Evolutionary conservation across 108 stramenopile species (phyloP).

Genomic region (Skeletonema marinoi): DNA sequence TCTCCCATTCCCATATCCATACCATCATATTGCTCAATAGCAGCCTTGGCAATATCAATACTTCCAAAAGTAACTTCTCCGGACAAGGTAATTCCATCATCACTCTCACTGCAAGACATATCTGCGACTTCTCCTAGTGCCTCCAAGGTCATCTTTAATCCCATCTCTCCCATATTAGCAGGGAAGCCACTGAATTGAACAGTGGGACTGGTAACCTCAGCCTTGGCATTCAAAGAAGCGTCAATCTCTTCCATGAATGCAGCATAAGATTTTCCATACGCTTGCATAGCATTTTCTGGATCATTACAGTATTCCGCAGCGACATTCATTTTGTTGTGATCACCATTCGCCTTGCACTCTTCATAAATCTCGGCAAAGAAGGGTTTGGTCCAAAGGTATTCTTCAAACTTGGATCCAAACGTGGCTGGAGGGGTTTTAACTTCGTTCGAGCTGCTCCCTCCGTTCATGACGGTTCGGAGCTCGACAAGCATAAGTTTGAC

Average conservation of each 20-base stretch:
- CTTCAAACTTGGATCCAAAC: conserved; percentile 83
- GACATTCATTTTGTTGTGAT: conserved; percentile 87
- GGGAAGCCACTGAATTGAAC: conserved; percentile 83
- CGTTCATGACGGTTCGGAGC: conserved; percentile 61
- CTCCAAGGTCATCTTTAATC: conserved; percentile 84
- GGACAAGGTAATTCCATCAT: conserved; percentile 66
- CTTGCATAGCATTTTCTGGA: conserved; percentile 55
- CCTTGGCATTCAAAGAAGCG: conserved; percentile 63
- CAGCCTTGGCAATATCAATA: conserved; percentile 81
- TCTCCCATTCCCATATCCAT: conserved; percentile 93
- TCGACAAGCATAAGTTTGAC: conserved; percentile 87
- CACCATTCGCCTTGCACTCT: conserved; percentile 53
- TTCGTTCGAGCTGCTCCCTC: conserved; percentile 20
- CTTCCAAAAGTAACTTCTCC: conserved; percentile 84
- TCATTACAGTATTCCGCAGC: conserved; percentile 76
- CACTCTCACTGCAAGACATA: conserved; percentile 65
- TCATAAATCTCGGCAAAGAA: conserved; percentile 75
- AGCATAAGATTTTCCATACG: conserved; percentile 68
- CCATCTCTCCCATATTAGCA: conserved; percentile 84
- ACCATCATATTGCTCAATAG: conserved; percentile 86
- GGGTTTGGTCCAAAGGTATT: conserved; percentile 83
- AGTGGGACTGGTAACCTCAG: conserved; percentile 70
- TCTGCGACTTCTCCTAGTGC: conserved; percentile 73
- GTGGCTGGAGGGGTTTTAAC: conserved; percentile 40
- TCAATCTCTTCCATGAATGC: conserved; percentile 60